Evolutionary conservation across 1,284 basidiomycete genomes (phyloP), one percentile per base, ranked within the genome.

Genomic region (Trichosporon asahii): DNA sequence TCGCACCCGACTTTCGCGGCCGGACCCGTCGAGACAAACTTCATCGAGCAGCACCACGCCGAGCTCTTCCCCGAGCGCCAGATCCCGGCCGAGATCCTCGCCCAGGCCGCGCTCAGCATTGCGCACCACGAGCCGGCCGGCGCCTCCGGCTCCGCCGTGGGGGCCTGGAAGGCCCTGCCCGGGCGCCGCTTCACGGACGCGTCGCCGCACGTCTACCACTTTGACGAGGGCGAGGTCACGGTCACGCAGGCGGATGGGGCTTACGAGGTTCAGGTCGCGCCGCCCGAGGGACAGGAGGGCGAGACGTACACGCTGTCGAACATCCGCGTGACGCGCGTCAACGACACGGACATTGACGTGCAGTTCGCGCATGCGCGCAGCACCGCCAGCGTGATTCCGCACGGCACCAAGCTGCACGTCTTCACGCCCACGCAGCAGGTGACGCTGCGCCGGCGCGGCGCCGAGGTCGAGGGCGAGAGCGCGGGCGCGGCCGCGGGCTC

Each of bases 11-110:
- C 90, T 5, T 97, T 98, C 78, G 86, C 91, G 21, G 85, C 86
- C 35, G 93, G 87, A n/a, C 89, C 95, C 69, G 89, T 98, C 5
- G 95, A 97, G 82, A 97, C 95, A 8, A 94, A 93, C 1, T 98
- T 97, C 79, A 95, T 98, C 77, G 87, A 74, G 82, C 76, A 49
- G 37, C 90, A 94, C 80, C 87, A 88, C 76, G 85, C 89, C 66
- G 88, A 91, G 69, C 85, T 95, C 25, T 93, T 94, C 84, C 90
- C 91, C 4, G 84, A 87, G 0, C 76, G 84, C 6, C 83, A 86
- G 21, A 89, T 91, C 0, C 86, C 87, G 0, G 83, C 89, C 0
- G 87, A 90, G 65, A 77, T 90, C 8, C 84, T 94, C 4, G 91
- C 90, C 0, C 90, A 92, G 78, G 91, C 91, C 0, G 94, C 90